A percentile compares a stretch with the other conserved stretches of the same genome.
Conservation (phyloP, 78 protist genomes). For the Chrysochromulina tobinii region DNA sequence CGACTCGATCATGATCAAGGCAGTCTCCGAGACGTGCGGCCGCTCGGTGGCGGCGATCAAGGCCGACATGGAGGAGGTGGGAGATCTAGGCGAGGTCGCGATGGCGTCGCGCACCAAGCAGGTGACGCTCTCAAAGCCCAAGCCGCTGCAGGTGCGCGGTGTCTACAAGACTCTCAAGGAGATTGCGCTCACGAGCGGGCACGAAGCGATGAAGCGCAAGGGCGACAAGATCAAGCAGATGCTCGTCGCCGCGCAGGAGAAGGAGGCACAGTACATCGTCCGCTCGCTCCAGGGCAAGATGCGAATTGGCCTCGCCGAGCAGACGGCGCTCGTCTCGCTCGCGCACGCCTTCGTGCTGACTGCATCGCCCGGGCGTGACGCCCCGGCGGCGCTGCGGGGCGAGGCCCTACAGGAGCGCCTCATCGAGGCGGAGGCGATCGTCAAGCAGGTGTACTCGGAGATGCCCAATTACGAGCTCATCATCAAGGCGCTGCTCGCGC, state of each 20-base stretch:
- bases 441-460: conserved; percentile 19
- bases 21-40: conserved; percentile 10
- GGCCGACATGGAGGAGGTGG: conserved; percentile 53
- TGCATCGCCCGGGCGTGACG: too few relatives aligned
- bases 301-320: conserved; percentile 87
- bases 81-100: conserved; percentile 92
- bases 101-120: conserved; percentile 28
- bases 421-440: neutral
- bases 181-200: conserved; percentile 49
- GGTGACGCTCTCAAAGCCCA: neutral
- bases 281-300: conserved; percentile 82
- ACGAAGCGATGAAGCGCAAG: conserved; percentile 35
- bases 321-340: conserved; percentile 88
- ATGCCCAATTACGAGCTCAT: conserved; percentile 74
- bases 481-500: conserved; percentile 51
- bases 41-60: conserved; percentile 43
- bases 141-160: conserved; percentile 61
- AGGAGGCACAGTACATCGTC: conserved; percentile 69
- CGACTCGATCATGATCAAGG: conserved; percentile 24
- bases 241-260: conserved; percentile 68
- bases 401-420: neutral
- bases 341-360: conserved; percentile 74
- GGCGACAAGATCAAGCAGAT: conserved; percentile 63
- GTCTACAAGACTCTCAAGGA: conserved; percentile 50
- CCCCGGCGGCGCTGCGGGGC: neutral